These are phyloP conservation scores for Arthrocladium fulminans DNA, from an alignment of 2,329 filamentous ascomycete genomes.

Conservation along the genomic window DNA sequence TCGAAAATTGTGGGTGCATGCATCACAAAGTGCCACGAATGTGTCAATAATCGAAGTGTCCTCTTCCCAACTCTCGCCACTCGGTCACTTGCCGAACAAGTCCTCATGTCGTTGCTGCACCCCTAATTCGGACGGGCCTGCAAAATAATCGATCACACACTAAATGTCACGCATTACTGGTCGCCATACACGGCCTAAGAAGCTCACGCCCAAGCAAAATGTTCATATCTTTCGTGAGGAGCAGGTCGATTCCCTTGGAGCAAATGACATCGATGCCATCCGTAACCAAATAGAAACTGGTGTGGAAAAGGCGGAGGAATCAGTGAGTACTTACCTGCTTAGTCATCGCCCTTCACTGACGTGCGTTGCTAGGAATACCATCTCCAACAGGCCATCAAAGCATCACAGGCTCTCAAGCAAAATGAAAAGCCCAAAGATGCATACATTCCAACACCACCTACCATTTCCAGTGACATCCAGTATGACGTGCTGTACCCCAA, in stretches of 20 bases:
- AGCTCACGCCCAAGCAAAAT: constrained; percentile 83
- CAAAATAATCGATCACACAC: background rate
- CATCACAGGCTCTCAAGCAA: constrained; percentile 44
- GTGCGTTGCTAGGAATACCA: constrained; percentile 67
- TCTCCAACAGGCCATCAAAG: constrained; percentile 74
- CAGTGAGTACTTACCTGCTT: constrained; percentile 52
- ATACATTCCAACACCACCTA: constrained; percentile 60
- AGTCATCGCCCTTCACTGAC: constrained; percentile 20
- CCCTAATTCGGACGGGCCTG: background rate
- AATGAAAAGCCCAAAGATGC: constrained; percentile 54
- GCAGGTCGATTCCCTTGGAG: constrained; percentile 75
- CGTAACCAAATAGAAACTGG: constrained; percentile 85
- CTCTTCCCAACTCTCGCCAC: background rate
- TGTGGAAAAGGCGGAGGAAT: constrained; percentile 94
- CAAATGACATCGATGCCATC: constrained; percentile 78
- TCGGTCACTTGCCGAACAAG: constrained; percentile 3
- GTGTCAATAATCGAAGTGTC: background rate
- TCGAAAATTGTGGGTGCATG: constrained; percentile 5
- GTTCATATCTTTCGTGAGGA: constrained; percentile 81
- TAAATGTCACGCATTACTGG: constrained; percentile 24
- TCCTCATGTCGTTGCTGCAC: constrained; percentile 3
- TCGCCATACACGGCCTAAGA: constrained; percentile 46
- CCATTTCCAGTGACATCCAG: constrained; percentile 55
- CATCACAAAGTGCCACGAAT: background rate
- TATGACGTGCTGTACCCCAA: constrained; percentile 84